Conservation (phyloP, 352 stramenopile species). For the Blastocystis sp. region DNA sequence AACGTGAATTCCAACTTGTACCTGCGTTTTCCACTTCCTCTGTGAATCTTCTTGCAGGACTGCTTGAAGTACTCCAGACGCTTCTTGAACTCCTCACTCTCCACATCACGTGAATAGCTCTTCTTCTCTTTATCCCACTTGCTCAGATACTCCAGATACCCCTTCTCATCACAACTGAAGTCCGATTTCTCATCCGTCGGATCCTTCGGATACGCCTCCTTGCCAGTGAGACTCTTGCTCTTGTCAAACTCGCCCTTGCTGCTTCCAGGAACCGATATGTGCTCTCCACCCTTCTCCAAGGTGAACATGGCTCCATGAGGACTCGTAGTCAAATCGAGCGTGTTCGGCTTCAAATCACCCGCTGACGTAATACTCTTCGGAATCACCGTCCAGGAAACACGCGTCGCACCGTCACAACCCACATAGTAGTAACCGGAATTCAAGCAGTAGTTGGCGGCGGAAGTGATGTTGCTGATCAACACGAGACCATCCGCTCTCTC, state of each 20-base stretch:
- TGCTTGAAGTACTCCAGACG: no score
- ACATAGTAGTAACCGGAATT: slow-evolving; percentile 25
- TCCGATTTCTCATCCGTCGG: neutral
- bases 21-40: no score
- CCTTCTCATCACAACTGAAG: neutral
- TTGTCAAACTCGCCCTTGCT: neutral
- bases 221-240: slow-evolving; percentile 23
- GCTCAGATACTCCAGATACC: neutral
- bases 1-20: no score
- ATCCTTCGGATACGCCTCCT: neutral
- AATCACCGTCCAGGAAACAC: no score
- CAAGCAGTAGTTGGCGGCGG: neutral
- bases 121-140: neutral
- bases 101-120: neutral
- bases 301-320: neutral
- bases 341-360: no score
- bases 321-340: neutral
- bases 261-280: neutral
- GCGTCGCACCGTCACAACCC: no score
- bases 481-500: neutral
- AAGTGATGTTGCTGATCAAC: neutral
- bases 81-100: no score
- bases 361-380: no score
- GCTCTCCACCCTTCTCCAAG: neutral
- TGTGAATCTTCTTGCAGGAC: no score